Evolutionary conservation across 2,329 filamentous ascomycete species (phyloP).

Genomic region (Monilinia aucupariae): DNA sequence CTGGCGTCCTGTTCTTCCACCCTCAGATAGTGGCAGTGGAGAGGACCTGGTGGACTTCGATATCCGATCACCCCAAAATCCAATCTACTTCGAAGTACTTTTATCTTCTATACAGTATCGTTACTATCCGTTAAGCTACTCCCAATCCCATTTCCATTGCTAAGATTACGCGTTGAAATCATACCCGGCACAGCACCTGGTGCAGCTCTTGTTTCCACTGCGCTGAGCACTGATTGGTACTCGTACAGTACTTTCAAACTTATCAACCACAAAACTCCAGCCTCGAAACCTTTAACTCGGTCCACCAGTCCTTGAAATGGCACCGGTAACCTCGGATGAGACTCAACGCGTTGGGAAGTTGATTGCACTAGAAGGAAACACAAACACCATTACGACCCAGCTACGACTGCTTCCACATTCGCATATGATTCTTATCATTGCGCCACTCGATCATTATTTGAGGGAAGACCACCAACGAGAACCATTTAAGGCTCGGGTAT

Average conservation of each 20-base stretch:
- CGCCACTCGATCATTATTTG: slow-evolving; percentile 31
- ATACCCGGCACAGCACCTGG: not conserved
- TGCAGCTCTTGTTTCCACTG: not conserved
- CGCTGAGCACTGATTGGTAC: not conserved
- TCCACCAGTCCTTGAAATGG: slow-evolving; percentile 12
- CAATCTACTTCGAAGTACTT: slow-evolving; percentile 1
- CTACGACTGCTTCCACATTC: slow-evolving; percentile 55
- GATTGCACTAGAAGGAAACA: slow-evolving; percentile 55
- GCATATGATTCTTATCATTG: slow-evolving; percentile 52
- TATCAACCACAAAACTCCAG: not conserved
- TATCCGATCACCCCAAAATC: not conserved
- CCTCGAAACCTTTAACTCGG: not conserved
- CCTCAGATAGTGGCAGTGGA: slow-evolving; percentile 2
- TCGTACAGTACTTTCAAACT: not conserved
- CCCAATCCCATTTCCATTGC: not conserved
- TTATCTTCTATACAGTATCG: no score
- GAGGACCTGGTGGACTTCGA: not conserved
- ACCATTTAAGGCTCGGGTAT: slow-evolving; percentile 38
- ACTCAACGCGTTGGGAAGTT: slow-evolving; percentile 41
- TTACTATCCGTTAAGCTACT: not conserved
- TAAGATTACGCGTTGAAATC: not conserved
- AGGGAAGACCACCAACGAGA: slow-evolving; percentile 32
- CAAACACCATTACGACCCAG: slow-evolving; percentile 52
- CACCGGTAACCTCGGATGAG: not conserved
- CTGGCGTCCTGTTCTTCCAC: not conserved